Evolutionary conservation across 768 basidiomycete species (phyloP).

Genomic region (Naganishia randhawae): DNA sequence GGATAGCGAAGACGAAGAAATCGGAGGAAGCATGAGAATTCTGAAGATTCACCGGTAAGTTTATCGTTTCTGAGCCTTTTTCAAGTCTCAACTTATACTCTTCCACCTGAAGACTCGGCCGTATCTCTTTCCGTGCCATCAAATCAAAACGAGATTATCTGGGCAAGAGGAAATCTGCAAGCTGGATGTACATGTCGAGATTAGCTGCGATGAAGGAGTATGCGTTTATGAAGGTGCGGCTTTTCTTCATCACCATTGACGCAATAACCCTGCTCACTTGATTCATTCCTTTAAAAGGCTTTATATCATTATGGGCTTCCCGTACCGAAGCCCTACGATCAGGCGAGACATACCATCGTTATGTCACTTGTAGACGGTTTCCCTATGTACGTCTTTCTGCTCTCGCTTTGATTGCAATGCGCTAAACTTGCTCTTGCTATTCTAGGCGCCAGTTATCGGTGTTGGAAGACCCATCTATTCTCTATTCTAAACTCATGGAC

Average conservation of each 20-base stretch:
- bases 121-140: conserved; percentile 95
- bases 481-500: conserved; percentile 91
- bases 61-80: background rate
- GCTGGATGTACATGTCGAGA: conserved; percentile 99
- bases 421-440: background rate
- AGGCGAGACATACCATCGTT: conserved; percentile 86
- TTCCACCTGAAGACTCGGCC: conserved; percentile 65
- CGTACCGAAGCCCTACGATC: conserved; percentile 88
- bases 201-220: conserved; percentile 95
- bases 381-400: conserved; percentile 65
- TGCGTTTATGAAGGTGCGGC: conserved; percentile 85
- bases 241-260: background rate
- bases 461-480: conserved; percentile 52
- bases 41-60: conserved; percentile 86
- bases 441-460: conserved; percentile 67
- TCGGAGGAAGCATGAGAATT: conserved; percentile 63
- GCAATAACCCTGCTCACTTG: background rate
- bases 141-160: conserved; percentile 95
- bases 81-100: conserved; percentile 15
- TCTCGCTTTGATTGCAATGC: background rate
- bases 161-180: conserved; percentile 88
- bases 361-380: conserved; percentile 96
- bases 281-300: conserved; percentile 57
- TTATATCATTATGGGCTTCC: conserved; percentile 88
- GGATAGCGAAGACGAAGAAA: conserved; percentile 20